These are phyloP conservation scores for Pyrenula aspistea DNA, from an alignment of 495 filamentous ascomycete species.

Conservation along the genomic window DNA sequence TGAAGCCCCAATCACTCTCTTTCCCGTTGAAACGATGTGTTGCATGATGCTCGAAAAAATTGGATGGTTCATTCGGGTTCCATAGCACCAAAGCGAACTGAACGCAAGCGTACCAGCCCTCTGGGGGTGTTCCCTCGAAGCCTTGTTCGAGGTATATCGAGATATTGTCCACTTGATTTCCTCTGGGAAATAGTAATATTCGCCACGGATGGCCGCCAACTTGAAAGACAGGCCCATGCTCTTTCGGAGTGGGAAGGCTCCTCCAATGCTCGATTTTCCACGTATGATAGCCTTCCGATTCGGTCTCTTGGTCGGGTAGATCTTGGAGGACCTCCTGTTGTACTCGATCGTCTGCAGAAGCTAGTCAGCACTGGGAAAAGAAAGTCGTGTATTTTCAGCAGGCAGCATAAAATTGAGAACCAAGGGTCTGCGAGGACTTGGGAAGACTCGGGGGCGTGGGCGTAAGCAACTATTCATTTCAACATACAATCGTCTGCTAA, in stretches of 20 bases:
- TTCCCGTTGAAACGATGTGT: conserved; percentile 91
- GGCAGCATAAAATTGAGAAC: too few species aligned
- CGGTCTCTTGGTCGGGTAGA: conserved; percentile 60
- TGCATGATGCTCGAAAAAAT: conserved; percentile 58
- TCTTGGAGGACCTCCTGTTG: conserved; percentile 62
- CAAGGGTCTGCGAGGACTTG: too few species aligned
- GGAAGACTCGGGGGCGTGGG: too few species aligned
- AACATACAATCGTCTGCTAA: conserved; percentile 63
- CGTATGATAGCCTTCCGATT: conserved; percentile 56
- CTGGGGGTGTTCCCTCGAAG: conserved; percentile 57
- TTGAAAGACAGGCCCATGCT: conserved; percentile 79
- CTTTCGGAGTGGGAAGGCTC: conserved; percentile 48
- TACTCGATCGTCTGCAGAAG: conserved; percentile 64
- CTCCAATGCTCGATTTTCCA: conserved; percentile 84
- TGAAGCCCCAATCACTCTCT: conserved; percentile 99
- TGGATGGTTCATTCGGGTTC: conserved; percentile 78
- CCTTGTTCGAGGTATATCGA: conserved; percentile 97
- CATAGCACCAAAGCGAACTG: conserved; percentile 90
- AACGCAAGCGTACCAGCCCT: conserved; percentile 92
- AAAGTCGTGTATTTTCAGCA: too few species aligned
- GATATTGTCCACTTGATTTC: conserved; percentile 81
- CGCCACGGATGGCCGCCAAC: conserved; percentile 88
- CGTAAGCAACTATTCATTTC: too few species aligned
- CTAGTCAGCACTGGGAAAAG: conserved; percentile 10
- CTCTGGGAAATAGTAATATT: conserved; percentile 87